Evolutionary conservation across 2,329 filamentous ascomycete species (phyloP).

Genomic region (Colletotrichum theobromicola): DNA sequence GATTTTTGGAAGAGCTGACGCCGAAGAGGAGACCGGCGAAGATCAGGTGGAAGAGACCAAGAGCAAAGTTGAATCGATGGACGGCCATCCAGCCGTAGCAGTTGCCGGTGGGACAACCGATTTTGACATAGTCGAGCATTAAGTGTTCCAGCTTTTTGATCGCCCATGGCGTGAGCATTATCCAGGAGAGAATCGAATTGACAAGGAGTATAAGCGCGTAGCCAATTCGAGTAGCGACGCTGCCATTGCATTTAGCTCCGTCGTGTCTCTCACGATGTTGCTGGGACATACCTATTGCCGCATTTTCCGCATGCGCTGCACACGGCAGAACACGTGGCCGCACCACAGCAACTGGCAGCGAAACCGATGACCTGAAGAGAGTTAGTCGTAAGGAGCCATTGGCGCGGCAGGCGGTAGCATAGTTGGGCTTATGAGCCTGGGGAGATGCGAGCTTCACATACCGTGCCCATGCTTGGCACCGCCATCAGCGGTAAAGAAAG

Average conservation of each 20-base stretch:
- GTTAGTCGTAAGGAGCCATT: not conserved
- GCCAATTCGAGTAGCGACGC: slow-evolving; percentile 95
- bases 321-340: slow-evolving; percentile 93
- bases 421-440: not conserved
- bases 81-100: slow-evolving; percentile 97
- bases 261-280: not conserved
- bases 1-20: slow-evolving; percentile 85
- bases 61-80: slow-evolving; percentile 96
- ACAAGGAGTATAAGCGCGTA: slow-evolving; percentile 93
- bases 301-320: slow-evolving; percentile 97
- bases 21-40: slow-evolving; percentile 86
- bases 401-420: not conserved
- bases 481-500: slow-evolving; percentile 90
- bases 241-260: slow-evolving; percentile 39
- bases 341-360: slow-evolving; percentile 91
- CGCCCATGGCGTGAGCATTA: slow-evolving; percentile 99
- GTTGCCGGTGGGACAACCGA: slow-evolving; percentile 87
- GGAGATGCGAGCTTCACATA: slow-evolving; percentile 53
- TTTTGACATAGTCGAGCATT: slow-evolving; percentile 94
- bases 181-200: slow-evolving; percentile 97
- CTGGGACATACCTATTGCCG: slow-evolving; percentile 77
- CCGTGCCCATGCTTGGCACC: slow-evolving; percentile 83
- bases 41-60: slow-evolving; percentile 90
- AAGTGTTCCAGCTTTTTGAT: slow-evolving; percentile 93
- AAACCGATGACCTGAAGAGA: slow-evolving; percentile 71